phyloP scores from a whole-genome alignment of 2,329 filamentous ascomycete species.

The Hypoxylon sp. region DNA sequence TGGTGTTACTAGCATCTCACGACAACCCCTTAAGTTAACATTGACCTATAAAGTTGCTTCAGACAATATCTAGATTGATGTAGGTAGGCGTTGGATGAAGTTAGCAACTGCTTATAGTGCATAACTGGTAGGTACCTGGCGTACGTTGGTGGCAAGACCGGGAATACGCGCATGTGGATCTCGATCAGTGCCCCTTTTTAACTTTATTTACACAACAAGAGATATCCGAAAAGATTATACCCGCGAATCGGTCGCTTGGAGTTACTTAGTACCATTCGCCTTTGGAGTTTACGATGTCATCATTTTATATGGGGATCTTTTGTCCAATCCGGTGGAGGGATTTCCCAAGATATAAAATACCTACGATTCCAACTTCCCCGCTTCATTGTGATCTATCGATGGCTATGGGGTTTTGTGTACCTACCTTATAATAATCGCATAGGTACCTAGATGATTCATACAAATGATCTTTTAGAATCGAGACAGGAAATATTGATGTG shows the following conservation, averaged over 20 bases:
- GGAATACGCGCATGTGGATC: neutral
- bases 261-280: constrained; percentile 14
- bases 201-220: neutral
- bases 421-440: neutral
- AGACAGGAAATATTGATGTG: neutral
- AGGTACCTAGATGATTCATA: neutral
- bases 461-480: neutral
- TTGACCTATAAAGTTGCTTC: neutral
- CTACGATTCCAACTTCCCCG: constrained; percentile 31
- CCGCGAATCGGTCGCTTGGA: neutral
- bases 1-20: neutral
- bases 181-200: neutral
- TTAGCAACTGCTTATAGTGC: neutral
- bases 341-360: constrained; percentile 2
- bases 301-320: constrained; percentile 25
- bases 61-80: neutral
- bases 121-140: too few species aligned
- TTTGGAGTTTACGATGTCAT: constrained; percentile 35
- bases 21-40: neutral
- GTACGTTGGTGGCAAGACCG: neutral
- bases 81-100: neutral
- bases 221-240: neutral
- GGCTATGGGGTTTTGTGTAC: neutral
- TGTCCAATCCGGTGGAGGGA: constrained; percentile 27
- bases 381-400: neutral